Percentiles rank a stretch among this genome's conserved stretches.
These are phyloP conservation scores for Cytospora schulzeri DNA, from an alignment of 2,329 filamentous ascomycete species.

Conservation along the genomic window DNA sequence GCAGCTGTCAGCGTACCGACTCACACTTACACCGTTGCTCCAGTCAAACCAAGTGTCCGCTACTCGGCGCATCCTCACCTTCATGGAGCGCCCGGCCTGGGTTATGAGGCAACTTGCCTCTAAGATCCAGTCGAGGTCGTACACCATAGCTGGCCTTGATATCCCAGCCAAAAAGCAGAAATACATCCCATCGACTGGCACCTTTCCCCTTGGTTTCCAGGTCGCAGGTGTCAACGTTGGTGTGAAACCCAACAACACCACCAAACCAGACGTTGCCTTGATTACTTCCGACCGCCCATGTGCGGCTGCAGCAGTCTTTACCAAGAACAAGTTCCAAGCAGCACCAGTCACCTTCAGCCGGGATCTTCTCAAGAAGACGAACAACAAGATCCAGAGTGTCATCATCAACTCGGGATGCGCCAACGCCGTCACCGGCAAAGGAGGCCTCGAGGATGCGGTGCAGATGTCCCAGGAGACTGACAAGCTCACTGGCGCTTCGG, in stretches of 20 bases:
- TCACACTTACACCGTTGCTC: neutral
- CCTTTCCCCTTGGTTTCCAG: slow-evolving; percentile 87
- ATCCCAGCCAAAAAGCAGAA: slow-evolving; percentile 83
- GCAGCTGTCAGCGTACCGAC: neutral
- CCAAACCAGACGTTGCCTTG: slow-evolving; percentile 86
- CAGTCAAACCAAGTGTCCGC: neutral
- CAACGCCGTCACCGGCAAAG: slow-evolving; percentile 92
- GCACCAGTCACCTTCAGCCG: slow-evolving; percentile 88
- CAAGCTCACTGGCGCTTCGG: slow-evolving; percentile 52
- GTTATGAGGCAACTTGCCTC: slow-evolving; percentile 29
- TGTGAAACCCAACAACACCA: slow-evolving; percentile 90
- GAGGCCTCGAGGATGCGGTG: slow-evolving; percentile 84
- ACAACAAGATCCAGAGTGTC: slow-evolving; percentile 76
- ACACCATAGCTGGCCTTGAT: slow-evolving; percentile 24
- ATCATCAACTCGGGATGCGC: slow-evolving; percentile 95
- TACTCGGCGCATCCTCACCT: neutral
- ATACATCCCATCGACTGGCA: slow-evolving; percentile 82
- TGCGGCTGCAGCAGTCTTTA: slow-evolving; percentile 89
- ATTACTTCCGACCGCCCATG: slow-evolving; percentile 85
- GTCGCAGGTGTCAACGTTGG: slow-evolving; percentile 88
- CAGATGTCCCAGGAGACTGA: slow-evolving; percentile 83
- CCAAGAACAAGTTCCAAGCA: slow-evolving; percentile 97
- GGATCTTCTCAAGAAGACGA: slow-evolving; percentile 66
- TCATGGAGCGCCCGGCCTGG: slow-evolving; percentile 27
- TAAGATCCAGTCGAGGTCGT: slow-evolving; percentile 33